phyloP scores from a whole-genome alignment of 164 flowering plant genomes.

The Cinnamomum micranthum region DNA sequence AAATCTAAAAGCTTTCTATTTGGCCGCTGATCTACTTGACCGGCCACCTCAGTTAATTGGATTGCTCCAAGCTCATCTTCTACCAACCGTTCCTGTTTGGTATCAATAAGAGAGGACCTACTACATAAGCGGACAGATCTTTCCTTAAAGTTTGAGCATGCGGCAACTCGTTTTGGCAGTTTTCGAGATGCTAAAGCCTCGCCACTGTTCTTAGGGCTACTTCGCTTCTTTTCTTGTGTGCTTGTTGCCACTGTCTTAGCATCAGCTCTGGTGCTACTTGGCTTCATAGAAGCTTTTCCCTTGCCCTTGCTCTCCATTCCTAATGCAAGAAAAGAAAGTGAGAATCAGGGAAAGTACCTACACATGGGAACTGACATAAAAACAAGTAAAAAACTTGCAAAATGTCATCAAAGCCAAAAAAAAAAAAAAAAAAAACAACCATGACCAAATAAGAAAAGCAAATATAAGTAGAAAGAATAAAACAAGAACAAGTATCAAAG shows the following conservation, averaged over 20 bases:
- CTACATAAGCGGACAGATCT: constrained; percentile 38
- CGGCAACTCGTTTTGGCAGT: constrained; percentile 74
- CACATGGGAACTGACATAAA: not conserved
- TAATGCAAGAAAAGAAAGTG: constrained; percentile 3
- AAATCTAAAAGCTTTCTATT: constrained; percentile 72
- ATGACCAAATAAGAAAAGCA: not conserved
- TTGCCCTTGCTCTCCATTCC: constrained; percentile 14
- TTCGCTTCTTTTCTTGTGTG: constrained; percentile 20
- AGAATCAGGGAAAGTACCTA: not conserved
- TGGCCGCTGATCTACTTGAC: constrained; percentile 42
- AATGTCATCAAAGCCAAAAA: not conserved
- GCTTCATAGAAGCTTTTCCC: constrained; percentile 1
- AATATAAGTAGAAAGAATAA: not conserved
- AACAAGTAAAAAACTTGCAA: not conserved
- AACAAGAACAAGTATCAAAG: too few species aligned
- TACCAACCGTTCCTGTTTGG: constrained; percentile 35
- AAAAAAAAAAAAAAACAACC: too few species aligned
- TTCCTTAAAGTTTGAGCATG: constrained; percentile 63
- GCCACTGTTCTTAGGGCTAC: constrained; percentile 9
- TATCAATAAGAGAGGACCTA: constrained; percentile 36
- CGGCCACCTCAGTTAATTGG: constrained; percentile 36
- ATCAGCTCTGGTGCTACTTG: constrained; percentile 1
- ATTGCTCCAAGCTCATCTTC: constrained; percentile 72
- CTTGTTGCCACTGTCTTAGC: constrained; percentile 1
- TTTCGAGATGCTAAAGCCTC: constrained; percentile 23